Evolutionary conservation across 2,329 filamentous ascomycete genomes (phyloP).

Genomic region (Alternaria brassicae): DNA sequence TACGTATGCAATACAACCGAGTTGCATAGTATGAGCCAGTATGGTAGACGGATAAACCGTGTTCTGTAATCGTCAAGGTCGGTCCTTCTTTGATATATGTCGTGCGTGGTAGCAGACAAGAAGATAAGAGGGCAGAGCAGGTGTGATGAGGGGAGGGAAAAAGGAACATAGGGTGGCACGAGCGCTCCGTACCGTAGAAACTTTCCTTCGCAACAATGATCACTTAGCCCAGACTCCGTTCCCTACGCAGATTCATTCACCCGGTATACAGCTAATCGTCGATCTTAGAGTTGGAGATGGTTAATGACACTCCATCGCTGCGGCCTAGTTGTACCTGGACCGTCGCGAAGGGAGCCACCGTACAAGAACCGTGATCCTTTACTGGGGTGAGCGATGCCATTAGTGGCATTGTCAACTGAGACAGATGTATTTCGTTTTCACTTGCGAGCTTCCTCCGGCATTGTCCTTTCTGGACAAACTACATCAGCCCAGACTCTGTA

Average conservation of each 20-base stretch:
- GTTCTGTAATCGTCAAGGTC: not conserved
- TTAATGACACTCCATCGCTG: not conserved
- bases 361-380: not conserved
- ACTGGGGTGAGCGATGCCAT: not conserved
- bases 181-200: not conserved
- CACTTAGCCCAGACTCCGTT: not conserved
- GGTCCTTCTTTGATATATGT: not conserved
- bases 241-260: not conserved
- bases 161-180: not conserved
- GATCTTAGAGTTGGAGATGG: not conserved
- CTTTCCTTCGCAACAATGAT: not conserved
- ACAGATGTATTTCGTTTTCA: not conserved
- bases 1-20: not conserved
- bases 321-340: not conserved
- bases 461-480: no score
- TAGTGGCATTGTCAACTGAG: not conserved
- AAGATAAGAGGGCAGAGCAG: not conserved
- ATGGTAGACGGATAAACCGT: not conserved
- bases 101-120: not conserved
- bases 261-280: no score
- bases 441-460: not conserved
- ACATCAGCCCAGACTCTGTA: not conserved
- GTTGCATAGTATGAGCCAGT: no score
- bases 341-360: not conserved
- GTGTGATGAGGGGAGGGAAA: not conserved